Base-by-base conservation (phyloP, 139 green algal species). In the Deuterostichococcus epilithicus region DNA sequence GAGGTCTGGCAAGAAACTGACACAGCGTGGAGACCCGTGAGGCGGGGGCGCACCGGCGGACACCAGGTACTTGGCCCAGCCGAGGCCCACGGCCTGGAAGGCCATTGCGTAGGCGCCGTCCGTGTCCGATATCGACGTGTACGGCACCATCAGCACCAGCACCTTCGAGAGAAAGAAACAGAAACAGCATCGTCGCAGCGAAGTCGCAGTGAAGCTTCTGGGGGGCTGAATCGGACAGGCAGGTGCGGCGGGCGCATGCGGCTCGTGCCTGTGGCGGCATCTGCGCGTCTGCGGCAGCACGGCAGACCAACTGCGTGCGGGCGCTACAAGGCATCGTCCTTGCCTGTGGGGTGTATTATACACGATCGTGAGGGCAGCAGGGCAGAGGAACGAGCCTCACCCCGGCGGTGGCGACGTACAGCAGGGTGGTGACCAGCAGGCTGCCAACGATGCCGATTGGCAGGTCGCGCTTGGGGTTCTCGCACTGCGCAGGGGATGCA, bases 391-490 rank as follows among this genome's bases (percentile, higher is more conserved):
- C 8, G 28, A 28, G 52, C 52, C 52, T 13, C 52, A 63, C 52
- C 42, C 42, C 85, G 89, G 52, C 52, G 18, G 52, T 87, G 15
- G 77, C 68, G 44, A 90, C 81, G 65, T 94, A 96, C 30, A 96
- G 76, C 10, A 83, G 69, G 1, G 91, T 92, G 68, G 79, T 86
- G 39, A 92, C 77, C 58, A 39, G 58, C 32, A 96, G 75, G 3
- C 82, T 89, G 30, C 79, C 87, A 1, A 95, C 66, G 34, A 96
- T 94, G 52, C 87, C 88, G 23, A 93, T 79, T 37, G 92, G 92
- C 76, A 96, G 77, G 73, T 91, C 86, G 28, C 77, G 70, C 13
- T 72, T 73, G 1, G 92, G 91, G 73, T 95, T 87, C 6, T 75
- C 70, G 0, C 82, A 81, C 84, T 92, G 74, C 42, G 42, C 42